Percentiles rank a stretch among this genome's conserved stretches.
These are phyloP conservation scores for Takashimella koratensis DNA, from an alignment of 1,284 basidiomycete genomes.

Conservation along the genomic window DNA sequence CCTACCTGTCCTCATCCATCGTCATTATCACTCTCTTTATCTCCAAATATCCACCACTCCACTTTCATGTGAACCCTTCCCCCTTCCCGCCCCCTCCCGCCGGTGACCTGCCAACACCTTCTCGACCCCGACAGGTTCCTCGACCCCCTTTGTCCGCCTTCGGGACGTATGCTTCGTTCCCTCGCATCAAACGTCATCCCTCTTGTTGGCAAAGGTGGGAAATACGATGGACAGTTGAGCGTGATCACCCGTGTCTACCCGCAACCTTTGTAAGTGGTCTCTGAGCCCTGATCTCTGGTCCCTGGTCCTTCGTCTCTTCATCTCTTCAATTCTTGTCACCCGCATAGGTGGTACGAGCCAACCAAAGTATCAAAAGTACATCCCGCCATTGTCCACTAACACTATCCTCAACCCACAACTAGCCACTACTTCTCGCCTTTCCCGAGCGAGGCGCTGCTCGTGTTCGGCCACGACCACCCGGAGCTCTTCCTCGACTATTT, in stretches of 20 bases:
- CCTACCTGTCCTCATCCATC: not conserved
- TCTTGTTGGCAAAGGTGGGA: conserved; percentile 55
- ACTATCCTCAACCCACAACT: not conserved
- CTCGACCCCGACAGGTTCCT: conserved; percentile 36
- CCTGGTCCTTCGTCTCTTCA: too few species aligned
- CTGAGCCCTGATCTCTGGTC: too few species aligned
- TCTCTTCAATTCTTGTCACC: not conserved
- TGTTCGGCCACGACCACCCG: conserved; percentile 67
- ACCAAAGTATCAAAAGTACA: not conserved
- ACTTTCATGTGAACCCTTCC: not conserved
- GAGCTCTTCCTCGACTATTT: conserved; percentile 75
- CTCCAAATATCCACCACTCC: not conserved
- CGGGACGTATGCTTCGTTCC: conserved; percentile 48
- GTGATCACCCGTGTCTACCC: conserved; percentile 75
- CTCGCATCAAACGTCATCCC: conserved; percentile 47
- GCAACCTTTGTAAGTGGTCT: conserved; percentile 55
- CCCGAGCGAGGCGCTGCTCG: conserved; percentile 75
- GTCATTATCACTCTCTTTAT: not conserved
- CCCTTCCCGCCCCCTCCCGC: too few species aligned
- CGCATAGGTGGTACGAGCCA: not conserved
- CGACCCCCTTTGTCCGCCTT: conserved; percentile 83
- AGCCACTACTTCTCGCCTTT: conserved; percentile 72
- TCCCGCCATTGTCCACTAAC: not conserved
- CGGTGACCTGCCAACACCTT: not conserved
- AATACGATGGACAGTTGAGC: conserved; percentile 73